Conservation (phyloP, 225 moss, liverwort and hornwort genomes). For the Polytrichum formosum region DNA sequence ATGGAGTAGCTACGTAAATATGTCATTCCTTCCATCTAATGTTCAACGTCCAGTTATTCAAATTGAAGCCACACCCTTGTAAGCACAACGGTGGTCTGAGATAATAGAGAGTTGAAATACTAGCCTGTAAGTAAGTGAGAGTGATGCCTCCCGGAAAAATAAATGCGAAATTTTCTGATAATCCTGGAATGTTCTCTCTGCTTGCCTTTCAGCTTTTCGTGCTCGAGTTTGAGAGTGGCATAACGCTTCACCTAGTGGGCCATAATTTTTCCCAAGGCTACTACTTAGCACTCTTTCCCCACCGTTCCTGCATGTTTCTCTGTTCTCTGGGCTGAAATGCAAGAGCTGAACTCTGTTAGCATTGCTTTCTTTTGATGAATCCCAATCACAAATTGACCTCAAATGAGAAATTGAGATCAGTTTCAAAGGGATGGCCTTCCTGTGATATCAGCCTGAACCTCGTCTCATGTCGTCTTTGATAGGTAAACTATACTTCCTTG, state of each 20-base stretch:
- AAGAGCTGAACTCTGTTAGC: too few relatives aligned
- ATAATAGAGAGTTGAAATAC: conserved; percentile 1
- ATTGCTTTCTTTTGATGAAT: too few relatives aligned
- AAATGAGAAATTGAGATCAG: too few relatives aligned
- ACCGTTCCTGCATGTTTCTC: conserved; percentile 50
- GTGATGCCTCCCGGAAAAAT: conserved; percentile 68
- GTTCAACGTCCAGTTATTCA: too few relatives aligned
- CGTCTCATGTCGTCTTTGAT: too few relatives aligned
- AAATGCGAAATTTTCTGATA: conserved; percentile 47
- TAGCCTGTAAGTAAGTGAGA: conserved; percentile 65
- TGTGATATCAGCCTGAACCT: too few relatives aligned
- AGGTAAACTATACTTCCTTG: background rate
- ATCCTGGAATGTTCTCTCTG: conserved; percentile 51
- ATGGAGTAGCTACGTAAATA: too few relatives aligned
- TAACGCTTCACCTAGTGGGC: conserved; percentile 62
- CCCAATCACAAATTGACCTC: too few relatives aligned
- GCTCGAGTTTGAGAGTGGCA: conserved; percentile 76
- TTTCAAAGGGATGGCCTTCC: too few relatives aligned
- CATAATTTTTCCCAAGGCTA: conserved; percentile 29
- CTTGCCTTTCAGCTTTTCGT: conserved; percentile 70
- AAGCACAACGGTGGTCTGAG: too few relatives aligned
- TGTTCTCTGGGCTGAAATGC: conserved; percentile 38
- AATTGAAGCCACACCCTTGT: too few relatives aligned
- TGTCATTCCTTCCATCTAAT: too few relatives aligned
- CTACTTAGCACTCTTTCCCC: conserved; percentile 18